phyloP scores from a whole-genome alignment of 768 basidiomycete species.

The Trametes cingulata region DNA sequence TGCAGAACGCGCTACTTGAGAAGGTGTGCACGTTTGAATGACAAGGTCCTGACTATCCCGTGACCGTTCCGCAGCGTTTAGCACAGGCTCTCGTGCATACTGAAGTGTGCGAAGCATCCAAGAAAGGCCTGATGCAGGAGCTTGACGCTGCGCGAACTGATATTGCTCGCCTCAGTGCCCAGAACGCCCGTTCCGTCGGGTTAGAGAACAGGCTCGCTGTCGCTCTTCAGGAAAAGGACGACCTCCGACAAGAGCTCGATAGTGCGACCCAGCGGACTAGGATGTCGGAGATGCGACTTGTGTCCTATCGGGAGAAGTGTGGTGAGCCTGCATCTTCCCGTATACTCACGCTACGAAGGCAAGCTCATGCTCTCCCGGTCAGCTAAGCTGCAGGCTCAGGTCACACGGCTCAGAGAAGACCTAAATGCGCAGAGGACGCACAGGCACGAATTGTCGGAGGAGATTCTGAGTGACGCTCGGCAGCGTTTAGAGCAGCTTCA shows the following conservation, averaged over 20 bases:
- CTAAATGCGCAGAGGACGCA: constrained; percentile 61
- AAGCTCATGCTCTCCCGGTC: no score
- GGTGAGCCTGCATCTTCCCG: constrained; percentile 40
- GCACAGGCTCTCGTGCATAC: constrained; percentile 79
- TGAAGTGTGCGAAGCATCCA: constrained; percentile 79
- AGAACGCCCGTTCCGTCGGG: constrained; percentile 69
- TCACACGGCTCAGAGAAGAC: constrained; percentile 61
- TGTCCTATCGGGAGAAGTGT: constrained; percentile 65
- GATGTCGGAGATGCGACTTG: constrained; percentile 65
- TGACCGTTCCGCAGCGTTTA: constrained; percentile 52
- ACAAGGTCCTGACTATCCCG: constrained; percentile 6
- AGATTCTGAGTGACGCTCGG: constrained; percentile 65
- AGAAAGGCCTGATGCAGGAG: constrained; percentile 70
- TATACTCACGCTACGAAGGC: no score
- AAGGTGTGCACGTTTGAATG: constrained; percentile 33
- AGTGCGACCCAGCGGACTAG: constrained; percentile 66
- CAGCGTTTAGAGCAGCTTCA: constrained; percentile 62
- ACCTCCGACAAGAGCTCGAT: constrained; percentile 81
- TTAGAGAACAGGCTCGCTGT: constrained; percentile 66
- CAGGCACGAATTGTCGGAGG: constrained; percentile 66
- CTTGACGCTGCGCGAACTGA: constrained; percentile 70
- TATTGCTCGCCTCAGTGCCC: constrained; percentile 66
- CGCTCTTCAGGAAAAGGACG: constrained; percentile 76
- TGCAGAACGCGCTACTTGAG: constrained; percentile 31
- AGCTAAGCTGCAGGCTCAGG: constrained; percentile 74